These are phyloP conservation scores for Lepidium sativum DNA, from an alignment of 345 rosid genomes.

Conservation along the genomic window DNA sequence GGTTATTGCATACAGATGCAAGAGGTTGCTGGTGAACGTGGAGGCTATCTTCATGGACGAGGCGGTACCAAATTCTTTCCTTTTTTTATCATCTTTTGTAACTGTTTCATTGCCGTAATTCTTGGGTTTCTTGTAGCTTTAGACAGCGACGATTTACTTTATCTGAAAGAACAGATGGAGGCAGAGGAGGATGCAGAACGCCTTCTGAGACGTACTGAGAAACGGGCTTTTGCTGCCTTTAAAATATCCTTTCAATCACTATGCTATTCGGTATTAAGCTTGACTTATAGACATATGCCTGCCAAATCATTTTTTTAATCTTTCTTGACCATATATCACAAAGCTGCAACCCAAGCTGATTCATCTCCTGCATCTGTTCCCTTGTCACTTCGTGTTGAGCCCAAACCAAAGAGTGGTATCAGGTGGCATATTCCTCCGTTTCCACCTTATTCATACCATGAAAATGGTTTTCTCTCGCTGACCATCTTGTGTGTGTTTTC, in stretches of 20 bases:
- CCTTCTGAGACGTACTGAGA: constrained; percentile 89
- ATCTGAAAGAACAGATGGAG: constrained; percentile 99
- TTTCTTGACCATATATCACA: constrained; percentile 57
- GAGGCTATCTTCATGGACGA: constrained; percentile 97
- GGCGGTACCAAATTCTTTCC: constrained; percentile 52
- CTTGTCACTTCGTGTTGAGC: constrained; percentile 86
- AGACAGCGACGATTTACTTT: constrained; percentile 98
- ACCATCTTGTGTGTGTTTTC: background rate
- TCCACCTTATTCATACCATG: background rate
- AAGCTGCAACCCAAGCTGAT: constrained; percentile 92
- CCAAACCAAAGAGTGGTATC: constrained; percentile 90
- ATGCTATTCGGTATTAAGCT: background rate
- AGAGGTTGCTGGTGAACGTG: constrained; percentile 99
- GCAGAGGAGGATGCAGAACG: constrained; percentile 99
- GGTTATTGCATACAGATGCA: constrained; percentile 86
- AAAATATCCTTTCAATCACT: constrained; percentile 65
- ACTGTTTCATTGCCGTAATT: background rate
- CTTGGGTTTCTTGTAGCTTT: constrained; percentile 54
- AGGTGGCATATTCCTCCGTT: constrained; percentile 35
- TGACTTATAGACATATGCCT: background rate
- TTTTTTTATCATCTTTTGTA: background rate
- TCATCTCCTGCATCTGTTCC: constrained; percentile 77
- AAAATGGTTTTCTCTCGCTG: background rate
- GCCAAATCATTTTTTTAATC: background rate
- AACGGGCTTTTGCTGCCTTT: constrained; percentile 95